A percentile compares a stretch with the other conserved stretches of the same genome.
These are phyloP conservation scores for Candida odintsovae DNA, from an alignment of 805 yeast species.

Conservation along the genomic window DNA sequence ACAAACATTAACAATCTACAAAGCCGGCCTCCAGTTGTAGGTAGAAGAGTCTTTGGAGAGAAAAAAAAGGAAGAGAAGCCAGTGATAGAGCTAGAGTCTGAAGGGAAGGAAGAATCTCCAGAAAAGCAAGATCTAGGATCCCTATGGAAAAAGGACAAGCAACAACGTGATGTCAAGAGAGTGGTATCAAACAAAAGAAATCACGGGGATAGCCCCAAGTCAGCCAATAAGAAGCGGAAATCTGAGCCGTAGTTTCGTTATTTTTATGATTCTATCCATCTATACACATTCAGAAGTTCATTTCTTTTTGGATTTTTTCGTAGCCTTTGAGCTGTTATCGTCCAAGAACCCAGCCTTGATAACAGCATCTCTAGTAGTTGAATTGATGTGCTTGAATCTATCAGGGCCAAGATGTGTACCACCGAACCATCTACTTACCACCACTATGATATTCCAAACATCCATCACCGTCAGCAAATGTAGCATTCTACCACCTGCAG, in stretches of 20 bases:
- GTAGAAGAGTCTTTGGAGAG: slow-evolving; percentile 27
- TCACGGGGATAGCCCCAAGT: slow-evolving; percentile 7
- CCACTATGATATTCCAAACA: slow-evolving; percentile 76
- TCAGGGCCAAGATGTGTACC: slow-evolving; percentile 91
- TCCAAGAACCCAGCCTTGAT: slow-evolving; percentile 50
- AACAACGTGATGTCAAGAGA: slow-evolving; percentile 7
- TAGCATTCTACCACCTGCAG: slow-evolving; percentile 85
- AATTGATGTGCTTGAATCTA: slow-evolving; percentile 87
- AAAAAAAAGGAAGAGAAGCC: slow-evolving; percentile 15
- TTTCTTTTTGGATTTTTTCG: slow-evolving; percentile 22
- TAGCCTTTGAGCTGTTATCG: slow-evolving; percentile 8
- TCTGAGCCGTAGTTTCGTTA: slow-evolving; percentile 8
- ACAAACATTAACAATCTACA: slow-evolving; percentile 31
- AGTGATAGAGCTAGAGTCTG: slow-evolving; percentile 1
- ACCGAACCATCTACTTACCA: slow-evolving; percentile 83
- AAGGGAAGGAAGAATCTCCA: slow-evolving; percentile 3
- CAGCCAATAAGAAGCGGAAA: slow-evolving; percentile 14
- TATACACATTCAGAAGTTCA: neutral
- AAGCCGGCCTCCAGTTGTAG: slow-evolving; percentile 12
- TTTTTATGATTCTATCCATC: neutral
- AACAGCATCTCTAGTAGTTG: slow-evolving; percentile 82
- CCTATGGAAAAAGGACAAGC: slow-evolving; percentile 23
- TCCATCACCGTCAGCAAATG: slow-evolving; percentile 73
- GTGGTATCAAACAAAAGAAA: slow-evolving; percentile 4
- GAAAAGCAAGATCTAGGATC: slow-evolving; percentile 10